A percentile compares a stretch with the other conserved stretches of the same genome.
These are phyloP conservation scores for Aaosphaeria arxii DNA, from an alignment of 2,329 filamentous ascomycete genomes.

Conservation along the genomic window DNA sequence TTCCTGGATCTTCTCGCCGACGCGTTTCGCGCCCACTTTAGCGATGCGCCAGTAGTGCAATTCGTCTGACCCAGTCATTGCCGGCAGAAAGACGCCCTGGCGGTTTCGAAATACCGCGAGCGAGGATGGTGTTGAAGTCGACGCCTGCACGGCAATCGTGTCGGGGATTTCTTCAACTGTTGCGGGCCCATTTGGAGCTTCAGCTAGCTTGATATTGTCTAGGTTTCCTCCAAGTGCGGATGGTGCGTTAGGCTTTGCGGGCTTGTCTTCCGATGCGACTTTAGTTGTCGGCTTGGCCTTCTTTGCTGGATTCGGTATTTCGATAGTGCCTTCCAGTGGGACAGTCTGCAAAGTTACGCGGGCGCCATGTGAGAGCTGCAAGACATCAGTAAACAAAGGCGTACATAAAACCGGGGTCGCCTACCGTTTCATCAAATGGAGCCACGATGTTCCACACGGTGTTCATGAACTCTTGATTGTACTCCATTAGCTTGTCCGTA, in stretches of 20 bases:
- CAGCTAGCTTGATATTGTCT: too few species aligned
- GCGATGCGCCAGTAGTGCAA: conserved; percentile 2
- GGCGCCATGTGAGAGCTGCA: neutral
- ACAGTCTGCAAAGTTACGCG: neutral
- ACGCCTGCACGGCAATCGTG: too few species aligned
- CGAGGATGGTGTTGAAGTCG: neutral
- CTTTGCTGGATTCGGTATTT: too few species aligned
- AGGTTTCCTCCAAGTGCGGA: too few species aligned
- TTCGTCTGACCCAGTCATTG: neutral
- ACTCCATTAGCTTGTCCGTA: too few species aligned
- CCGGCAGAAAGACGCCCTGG: conserved; percentile 1
- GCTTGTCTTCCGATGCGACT: too few species aligned
- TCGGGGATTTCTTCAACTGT: too few species aligned
- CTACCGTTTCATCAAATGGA: neutral
- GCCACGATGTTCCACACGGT: neutral
- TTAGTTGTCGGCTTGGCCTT: too few species aligned
- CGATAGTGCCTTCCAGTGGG: neutral
- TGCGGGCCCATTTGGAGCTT: too few species aligned
- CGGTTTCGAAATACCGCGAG: neutral
- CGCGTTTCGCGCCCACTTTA: neutral
- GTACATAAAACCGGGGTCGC: neutral
- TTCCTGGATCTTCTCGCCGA: conserved; percentile 3
- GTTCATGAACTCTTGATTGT: too few species aligned
- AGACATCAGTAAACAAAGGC: too few species aligned
- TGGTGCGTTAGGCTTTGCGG: too few species aligned